phyloP scores from a whole-genome alignment of 1,139 yeast species.

The Pichia sp. region DNA sequence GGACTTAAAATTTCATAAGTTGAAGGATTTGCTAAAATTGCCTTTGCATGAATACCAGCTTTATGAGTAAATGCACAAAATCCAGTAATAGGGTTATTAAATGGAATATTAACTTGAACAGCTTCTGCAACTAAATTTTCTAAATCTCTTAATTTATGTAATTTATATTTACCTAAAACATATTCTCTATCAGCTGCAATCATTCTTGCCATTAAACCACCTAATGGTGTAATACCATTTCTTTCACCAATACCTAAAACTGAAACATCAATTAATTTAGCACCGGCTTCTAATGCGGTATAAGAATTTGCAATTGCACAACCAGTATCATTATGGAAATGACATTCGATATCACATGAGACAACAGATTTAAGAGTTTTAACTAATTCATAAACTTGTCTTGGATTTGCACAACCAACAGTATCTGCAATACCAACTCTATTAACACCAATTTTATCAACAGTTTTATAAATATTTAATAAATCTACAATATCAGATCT shows the following conservation, averaged over 20 bases:
- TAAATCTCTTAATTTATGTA: conserved; percentile 91
- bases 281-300: conserved; percentile 98
- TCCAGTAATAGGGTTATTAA: conserved; percentile 98
- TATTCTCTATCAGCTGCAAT: conserved; percentile 97
- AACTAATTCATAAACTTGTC: conserved; percentile 96
- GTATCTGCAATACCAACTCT: conserved; percentile 99
- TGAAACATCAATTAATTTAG: conserved; percentile 88
- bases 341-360: conserved; percentile 96
- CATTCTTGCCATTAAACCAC: conserved; percentile 99
- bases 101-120: conserved; percentile 93
- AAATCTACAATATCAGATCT: conserved; percentile 95
- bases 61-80: conserved; percentile 99
- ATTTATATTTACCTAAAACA: conserved; percentile 89
- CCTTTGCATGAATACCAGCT: conserved; percentile 99
- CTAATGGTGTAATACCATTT: conserved; percentile 96
- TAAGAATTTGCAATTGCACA: conserved; percentile 98
- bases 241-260: conserved; percentile 98
- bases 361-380: conserved; percentile 91
- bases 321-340: conserved; percentile 98
- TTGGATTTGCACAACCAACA: conserved; percentile 98
- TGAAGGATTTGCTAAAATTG: conserved; percentile 95
- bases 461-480: conserved; percentile 92
- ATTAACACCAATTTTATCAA: conserved; percentile 95
- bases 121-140: conserved; percentile 97
- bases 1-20: conserved; percentile 96